These are phyloP conservation scores for Flaveria trinervia DNA, from an alignment of 129 eudicot genomes.

Conservation along the genomic window DNA sequence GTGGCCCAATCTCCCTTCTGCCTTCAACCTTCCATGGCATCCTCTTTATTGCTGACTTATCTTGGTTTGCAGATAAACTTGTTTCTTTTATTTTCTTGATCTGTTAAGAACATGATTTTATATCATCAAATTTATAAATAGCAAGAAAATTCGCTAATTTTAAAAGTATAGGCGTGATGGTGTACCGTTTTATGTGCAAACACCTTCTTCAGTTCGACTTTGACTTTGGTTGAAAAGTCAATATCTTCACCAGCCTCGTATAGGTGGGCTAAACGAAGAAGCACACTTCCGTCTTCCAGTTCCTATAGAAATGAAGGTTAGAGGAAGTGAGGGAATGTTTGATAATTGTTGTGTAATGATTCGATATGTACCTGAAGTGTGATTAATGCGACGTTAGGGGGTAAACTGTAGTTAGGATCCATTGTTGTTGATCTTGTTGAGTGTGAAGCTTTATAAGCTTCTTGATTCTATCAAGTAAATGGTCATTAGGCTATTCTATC, in stretches of 20 bases:
- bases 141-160: background rate
- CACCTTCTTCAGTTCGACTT: conserved; percentile 73
- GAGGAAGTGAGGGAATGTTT: conserved; percentile 10
- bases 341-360: background rate
- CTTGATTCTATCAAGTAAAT: conserved; percentile 48
- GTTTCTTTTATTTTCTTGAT: conserved; percentile 61
- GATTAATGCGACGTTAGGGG: conserved; percentile 77
- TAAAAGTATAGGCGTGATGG: background rate
- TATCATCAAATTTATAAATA: background rate
- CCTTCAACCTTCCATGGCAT: conserved; percentile 75
- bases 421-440: conserved; percentile 48
- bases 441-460: conserved; percentile 66
- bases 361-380: conserved; percentile 69
- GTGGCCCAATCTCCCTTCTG: conserved; percentile 24
- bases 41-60: conserved; percentile 58
- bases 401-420: conserved; percentile 72
- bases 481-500: conserved; percentile 11
- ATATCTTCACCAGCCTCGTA: conserved; percentile 94
- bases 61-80: conserved; percentile 95
- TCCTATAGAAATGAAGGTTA: conserved; percentile 53
- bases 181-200: conserved; percentile 66
- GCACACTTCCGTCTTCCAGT: conserved; percentile 63
- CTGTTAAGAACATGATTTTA: conserved; percentile 35
- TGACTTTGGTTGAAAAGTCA: conserved; percentile 53
- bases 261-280: conserved; percentile 86